phyloP scores from a whole-genome alignment of 2,329 filamentous ascomycete genomes.

The Penicillium rolfsii region DNA sequence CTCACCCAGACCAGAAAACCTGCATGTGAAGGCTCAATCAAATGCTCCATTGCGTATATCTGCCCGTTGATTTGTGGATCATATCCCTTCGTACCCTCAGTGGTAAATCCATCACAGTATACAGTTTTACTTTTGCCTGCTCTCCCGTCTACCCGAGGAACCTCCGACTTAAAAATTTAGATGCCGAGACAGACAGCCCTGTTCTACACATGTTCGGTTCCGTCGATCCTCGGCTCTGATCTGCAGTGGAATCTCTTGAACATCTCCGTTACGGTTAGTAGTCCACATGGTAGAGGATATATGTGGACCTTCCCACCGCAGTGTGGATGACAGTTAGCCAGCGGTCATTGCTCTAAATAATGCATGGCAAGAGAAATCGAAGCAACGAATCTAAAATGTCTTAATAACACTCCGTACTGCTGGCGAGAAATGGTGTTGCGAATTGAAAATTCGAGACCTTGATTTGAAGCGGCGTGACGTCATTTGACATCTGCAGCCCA shows the following conservation, averaged over 20 bases:
- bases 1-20: neutral
- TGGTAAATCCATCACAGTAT: neutral
- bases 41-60: conserved; percentile 6
- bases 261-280: neutral
- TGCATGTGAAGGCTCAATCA: neutral
- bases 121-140: neutral
- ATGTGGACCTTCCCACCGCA: neutral
- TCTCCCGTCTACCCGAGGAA: neutral
- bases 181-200: neutral
- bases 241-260: neutral
- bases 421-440: neutral
- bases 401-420: neutral
- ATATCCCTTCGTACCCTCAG: neutral
- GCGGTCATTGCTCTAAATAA: no score
- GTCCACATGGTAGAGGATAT: neutral
- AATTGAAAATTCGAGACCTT: neutral
- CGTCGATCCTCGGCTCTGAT: neutral
- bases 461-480: conserved; percentile 4
- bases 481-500: neutral
- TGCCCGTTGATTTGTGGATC: conserved; percentile 9
- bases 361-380: no score
- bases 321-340: conserved; percentile 1
- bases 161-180: neutral
- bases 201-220: neutral
- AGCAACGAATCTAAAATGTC: neutral